Conservation (phyloP, 1,284 basidiomycete species). For the Flammula alnicola region DNA sequence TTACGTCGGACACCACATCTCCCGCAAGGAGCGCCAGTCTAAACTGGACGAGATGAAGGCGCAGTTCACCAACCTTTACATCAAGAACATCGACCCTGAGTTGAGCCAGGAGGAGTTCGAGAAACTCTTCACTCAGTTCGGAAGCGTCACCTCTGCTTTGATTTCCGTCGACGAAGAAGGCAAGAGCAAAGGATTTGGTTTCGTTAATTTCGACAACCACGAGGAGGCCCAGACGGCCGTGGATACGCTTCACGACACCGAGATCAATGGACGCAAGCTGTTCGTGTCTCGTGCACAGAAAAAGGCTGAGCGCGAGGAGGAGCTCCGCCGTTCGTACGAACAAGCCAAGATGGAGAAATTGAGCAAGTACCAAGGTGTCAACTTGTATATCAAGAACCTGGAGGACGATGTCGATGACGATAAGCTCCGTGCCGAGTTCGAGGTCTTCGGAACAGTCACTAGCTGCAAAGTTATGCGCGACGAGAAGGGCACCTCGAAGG, state of each 20-base stretch:
- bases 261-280: conserved; percentile 88
- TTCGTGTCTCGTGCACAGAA: conserved; percentile 98
- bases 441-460: conserved; percentile 96
- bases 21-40: conserved; percentile 97
- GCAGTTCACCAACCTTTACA: conserved; percentile 97
- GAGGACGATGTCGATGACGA: conserved; percentile 95
- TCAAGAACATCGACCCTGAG: conserved; percentile 95
- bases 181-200: conserved; percentile 96
- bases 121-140: conserved; percentile 81
- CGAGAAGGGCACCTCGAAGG: conserved; percentile 89
- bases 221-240: conserved; percentile 93
- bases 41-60: conserved; percentile 98
- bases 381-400: conserved; percentile 99
- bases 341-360: conserved; percentile 97
- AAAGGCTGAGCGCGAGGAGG: conserved; percentile 98
- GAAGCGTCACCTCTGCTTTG: conserved; percentile 89
- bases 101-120: conserved; percentile 89
- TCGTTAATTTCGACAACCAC: conserved; percentile 96
- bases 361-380: conserved; percentile 98
- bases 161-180: conserved; percentile 85
- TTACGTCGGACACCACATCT: conserved; percentile 97
- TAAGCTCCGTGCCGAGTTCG: conserved; percentile 93
- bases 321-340: conserved; percentile 94
- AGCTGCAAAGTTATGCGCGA: conserved; percentile 99
- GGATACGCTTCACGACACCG: conserved; percentile 88